A percentile compares a stretch with the other conserved stretches of the same genome.
phyloP scores from a whole-genome alignment of 2,329 filamentous ascomycete species.

The Ceratocystis harringtonii region DNA sequence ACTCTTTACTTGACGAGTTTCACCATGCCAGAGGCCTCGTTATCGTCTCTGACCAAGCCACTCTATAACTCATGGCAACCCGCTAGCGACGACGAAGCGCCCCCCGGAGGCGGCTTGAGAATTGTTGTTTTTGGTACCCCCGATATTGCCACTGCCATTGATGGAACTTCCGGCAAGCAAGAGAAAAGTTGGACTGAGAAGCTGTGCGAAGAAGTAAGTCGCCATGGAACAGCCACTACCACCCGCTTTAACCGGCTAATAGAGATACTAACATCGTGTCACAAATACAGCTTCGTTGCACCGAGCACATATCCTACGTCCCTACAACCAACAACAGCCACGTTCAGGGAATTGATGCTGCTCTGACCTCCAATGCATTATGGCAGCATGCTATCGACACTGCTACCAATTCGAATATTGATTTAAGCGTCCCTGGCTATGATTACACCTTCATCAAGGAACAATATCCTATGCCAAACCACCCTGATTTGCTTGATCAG shows the following conservation, averaged over 20 bases:
- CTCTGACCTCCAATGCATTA: conserved; percentile 37
- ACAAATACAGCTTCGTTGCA: conserved; percentile 31
- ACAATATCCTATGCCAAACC: conserved; percentile 29
- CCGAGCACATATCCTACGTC: conserved; percentile 32
- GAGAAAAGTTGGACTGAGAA: conserved; percentile 32
- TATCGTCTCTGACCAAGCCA: conserved; percentile 15
- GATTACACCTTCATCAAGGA: conserved; percentile 32
- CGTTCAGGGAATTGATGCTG: conserved; percentile 23
- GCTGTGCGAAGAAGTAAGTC: conserved; percentile 33
- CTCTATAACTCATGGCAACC: conserved; percentile 20
- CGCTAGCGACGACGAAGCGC: conserved; percentile 20
- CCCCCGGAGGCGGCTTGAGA: conserved; percentile 27
- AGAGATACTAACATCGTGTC: background rate
- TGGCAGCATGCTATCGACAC: conserved; percentile 29
- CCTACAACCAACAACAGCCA: conserved; percentile 28
- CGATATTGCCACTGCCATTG: conserved; percentile 29
- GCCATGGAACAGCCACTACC: background rate
- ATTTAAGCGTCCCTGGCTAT: conserved; percentile 25
- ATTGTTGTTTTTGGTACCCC: conserved; percentile 37
- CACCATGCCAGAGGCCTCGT: conserved; percentile 11
- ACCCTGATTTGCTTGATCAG: conserved; percentile 32
- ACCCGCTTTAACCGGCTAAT: background rate
- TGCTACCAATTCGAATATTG: conserved; percentile 22
- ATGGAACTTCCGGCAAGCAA: conserved; percentile 20
- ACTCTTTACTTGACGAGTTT: conserved; percentile 19